A percentile compares a stretch with the other conserved stretches of the same genome.
These are phyloP conservation scores for Monilinia polystroma DNA, from an alignment of 2,329 filamentous ascomycete genomes.

Conservation along the genomic window DNA sequence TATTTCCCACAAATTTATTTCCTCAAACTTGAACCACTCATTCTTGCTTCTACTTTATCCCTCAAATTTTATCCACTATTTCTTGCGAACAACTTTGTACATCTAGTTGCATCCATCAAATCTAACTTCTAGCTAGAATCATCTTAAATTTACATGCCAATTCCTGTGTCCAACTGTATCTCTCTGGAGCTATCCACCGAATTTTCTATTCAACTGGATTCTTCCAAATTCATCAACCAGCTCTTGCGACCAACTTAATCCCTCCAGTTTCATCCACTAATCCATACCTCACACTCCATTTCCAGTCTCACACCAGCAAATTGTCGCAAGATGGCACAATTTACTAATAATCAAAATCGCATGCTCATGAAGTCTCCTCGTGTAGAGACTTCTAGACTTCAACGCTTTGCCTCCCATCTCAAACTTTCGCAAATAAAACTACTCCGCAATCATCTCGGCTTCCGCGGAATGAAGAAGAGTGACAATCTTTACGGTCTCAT, in stretches of 20 bases:
- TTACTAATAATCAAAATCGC: background rate
- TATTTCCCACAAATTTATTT: background rate
- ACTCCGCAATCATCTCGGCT: background rate
- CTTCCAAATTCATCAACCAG: background rate
- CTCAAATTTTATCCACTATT: no score
- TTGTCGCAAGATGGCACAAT: background rate
- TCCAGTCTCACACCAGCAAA: no score
- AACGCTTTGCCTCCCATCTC: background rate
- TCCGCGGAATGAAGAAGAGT: slow-evolving; percentile 2
- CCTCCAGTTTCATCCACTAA: background rate
- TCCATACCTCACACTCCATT: background rate
- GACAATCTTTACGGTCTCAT: background rate
- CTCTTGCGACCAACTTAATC: no score
- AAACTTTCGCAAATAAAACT: background rate
- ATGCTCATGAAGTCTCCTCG: background rate
- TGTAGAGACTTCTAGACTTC: background rate
- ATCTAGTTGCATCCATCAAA: no score
- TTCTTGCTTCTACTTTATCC: background rate
- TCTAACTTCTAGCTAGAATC: no score
- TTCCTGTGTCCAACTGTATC: no score
- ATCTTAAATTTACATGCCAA: background rate
- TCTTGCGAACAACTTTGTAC: background rate
- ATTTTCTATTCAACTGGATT: background rate
- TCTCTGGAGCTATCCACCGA: background rate
- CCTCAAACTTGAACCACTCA: background rate